phyloP scores from a whole-genome alignment of 2,329 filamentous ascomycete genomes.

The Ophiostoma sp. region DNA sequence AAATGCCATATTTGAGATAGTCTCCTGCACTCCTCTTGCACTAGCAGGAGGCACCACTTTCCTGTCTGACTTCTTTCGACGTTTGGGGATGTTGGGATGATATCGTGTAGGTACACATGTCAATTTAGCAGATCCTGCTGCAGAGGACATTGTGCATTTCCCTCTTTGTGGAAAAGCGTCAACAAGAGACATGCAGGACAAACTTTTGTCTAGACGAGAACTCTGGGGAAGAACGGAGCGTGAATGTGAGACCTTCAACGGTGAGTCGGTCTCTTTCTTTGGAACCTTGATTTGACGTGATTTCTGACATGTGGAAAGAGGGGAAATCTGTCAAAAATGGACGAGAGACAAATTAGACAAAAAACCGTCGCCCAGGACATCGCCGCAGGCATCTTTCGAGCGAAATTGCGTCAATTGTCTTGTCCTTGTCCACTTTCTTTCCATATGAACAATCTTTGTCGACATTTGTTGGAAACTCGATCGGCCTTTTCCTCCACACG shows the following conservation, averaged over 20 bases:
- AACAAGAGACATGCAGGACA: constrained; percentile 1
- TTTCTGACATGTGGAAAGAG: constrained; percentile 13
- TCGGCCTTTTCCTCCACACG: neutral
- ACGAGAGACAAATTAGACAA: neutral
- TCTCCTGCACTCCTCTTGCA: neutral
- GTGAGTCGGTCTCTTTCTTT: neutral
- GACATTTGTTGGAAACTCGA: neutral
- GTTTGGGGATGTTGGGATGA: neutral
- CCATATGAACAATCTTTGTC: neutral
- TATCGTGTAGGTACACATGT: neutral
- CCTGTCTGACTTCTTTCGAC: neutral
- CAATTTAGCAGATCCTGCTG: neutral
- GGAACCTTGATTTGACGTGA: neutral
- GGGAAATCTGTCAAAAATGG: neutral
- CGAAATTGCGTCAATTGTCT: constrained; percentile 5
- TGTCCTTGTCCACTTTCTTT: neutral
- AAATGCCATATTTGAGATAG: neutral
- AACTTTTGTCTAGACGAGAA: neutral
- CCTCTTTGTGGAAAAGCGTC: neutral
- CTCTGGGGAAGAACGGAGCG: neutral
- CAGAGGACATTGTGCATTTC: neutral
- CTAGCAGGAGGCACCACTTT: neutral
- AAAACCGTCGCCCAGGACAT: neutral
- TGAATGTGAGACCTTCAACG: neutral
- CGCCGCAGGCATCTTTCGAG: neutral